These are phyloP conservation scores for Elaphomyces granulatus DNA, from an alignment of 495 filamentous ascomycete genomes.

Conservation along the genomic window DNA sequence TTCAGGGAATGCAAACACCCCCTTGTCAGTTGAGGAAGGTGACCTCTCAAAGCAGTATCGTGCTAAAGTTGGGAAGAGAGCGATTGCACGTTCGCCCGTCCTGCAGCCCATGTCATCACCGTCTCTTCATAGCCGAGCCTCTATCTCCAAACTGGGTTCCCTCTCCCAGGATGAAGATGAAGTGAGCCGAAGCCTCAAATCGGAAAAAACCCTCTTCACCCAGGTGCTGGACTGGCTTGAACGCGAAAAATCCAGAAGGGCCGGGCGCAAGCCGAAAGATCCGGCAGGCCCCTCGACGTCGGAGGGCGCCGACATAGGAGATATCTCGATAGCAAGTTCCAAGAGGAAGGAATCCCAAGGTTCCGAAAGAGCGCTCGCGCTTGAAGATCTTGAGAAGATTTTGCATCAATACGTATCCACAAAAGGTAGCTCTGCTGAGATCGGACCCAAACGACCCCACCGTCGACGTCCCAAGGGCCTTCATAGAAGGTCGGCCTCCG, in stretches of 20 bases:
- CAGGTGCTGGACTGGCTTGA: constrained; percentile 73
- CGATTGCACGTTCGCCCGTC: constrained; percentile 2
- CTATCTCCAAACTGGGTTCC: constrained; percentile 1
- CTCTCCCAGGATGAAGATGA: constrained; percentile 16
- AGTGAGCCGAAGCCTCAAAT: constrained; percentile 18
- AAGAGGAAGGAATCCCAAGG: constrained; percentile 24
- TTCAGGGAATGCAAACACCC: not conserved
- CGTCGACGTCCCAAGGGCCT: constrained; percentile 20
- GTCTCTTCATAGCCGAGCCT: constrained; percentile 3
- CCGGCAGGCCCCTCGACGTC: constrained; percentile 10
- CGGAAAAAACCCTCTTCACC: constrained; percentile 37
- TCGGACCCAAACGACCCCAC: constrained; percentile 17
- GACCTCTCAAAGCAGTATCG: constrained; percentile 5
- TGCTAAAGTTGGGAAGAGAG: constrained; percentile 4
- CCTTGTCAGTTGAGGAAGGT: not conserved
- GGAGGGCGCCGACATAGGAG: constrained; percentile 7
- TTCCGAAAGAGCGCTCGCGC: constrained; percentile 46
- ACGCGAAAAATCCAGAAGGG: constrained; percentile 53
- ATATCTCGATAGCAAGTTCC: constrained; percentile 12
- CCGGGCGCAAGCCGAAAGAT: constrained; percentile 30
- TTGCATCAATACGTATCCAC: constrained; percentile 37
- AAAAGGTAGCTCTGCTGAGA: constrained; percentile 16
- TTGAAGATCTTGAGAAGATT: constrained; percentile 58
- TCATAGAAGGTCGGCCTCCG: constrained; percentile 42
- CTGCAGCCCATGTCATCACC: constrained; percentile 4